Conservation (phyloP, 176 grass and related monocot species). For the Aechmea fasciata region DNA sequence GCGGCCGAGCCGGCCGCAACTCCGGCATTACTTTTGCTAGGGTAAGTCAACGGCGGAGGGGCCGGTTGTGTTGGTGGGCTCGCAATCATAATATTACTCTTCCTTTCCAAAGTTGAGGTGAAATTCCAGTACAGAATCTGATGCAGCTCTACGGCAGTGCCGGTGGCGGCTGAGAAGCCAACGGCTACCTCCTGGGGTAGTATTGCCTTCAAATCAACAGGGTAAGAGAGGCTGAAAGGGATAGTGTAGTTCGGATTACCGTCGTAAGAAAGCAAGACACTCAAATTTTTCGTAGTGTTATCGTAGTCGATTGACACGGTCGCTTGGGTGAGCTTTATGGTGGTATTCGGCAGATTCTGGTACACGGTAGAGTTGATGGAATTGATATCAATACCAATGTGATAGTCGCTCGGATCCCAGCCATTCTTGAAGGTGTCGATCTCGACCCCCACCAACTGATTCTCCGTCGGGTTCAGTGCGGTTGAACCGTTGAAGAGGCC, state of each 20-base stretch:
- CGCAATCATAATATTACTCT: too few relatives aligned
- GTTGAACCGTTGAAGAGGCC: slow-evolving; percentile 18
- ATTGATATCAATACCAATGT: slow-evolving; percentile 41
- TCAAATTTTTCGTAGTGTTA: slow-evolving; percentile 14
- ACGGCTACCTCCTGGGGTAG: slow-evolving; percentile 27
- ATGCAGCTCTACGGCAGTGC: not conserved
- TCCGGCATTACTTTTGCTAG: too few relatives aligned
- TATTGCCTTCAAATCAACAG: slow-evolving; percentile 17
- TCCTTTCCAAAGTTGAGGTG: slow-evolving; percentile 32
- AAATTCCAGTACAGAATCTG: slow-evolving; percentile 50
- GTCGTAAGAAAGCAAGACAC: not conserved
- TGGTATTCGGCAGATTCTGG: slow-evolving; percentile 3
- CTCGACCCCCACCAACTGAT: slow-evolving; percentile 41
- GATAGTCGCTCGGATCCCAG: slow-evolving; percentile 32
- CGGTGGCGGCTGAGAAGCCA: slow-evolving; percentile 57
- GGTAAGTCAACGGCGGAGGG: not conserved
- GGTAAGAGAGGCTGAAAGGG: not conserved
- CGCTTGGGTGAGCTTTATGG: slow-evolving; percentile 12
- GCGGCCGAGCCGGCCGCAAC: not conserved
- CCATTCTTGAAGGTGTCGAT: slow-evolving; percentile 24
- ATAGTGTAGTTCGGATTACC: slow-evolving; percentile 3
- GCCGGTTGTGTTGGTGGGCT: not conserved
- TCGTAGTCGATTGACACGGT: slow-evolving; percentile 25
- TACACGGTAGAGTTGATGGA: slow-evolving; percentile 23
- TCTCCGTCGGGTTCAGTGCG: not conserved